Evolutionary conservation across 2,329 filamentous ascomycete species (phyloP), one percentile per base, ranked within the genome.

Genomic region (Monosporascus sp.): DNA sequence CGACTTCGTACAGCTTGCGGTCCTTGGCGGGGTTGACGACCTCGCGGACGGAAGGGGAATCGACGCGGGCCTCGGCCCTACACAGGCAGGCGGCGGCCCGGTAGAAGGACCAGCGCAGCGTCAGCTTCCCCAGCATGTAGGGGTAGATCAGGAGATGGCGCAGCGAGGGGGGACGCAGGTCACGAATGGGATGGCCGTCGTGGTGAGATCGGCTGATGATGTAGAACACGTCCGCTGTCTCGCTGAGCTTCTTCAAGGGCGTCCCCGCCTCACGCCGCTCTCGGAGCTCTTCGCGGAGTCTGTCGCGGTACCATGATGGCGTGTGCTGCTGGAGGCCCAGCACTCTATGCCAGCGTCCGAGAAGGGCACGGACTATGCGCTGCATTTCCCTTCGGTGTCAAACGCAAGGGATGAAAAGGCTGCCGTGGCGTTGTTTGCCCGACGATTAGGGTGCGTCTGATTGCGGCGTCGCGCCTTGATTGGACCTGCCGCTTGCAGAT

Each of bases 101-200:
- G 54, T 73, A 76, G 54, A 76, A 75, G 11, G 52, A 51, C 69
- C 71, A 76, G 18, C 73, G 65, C 7, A 65, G 68, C 0, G 70
- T 74, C 53, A 68, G 74, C 57, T 77, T 77, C n/a, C 61, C 63
- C 2, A 76, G 6, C 67, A 77, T 72, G 57, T 76, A 77, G 1
- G 54, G 57, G 53, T 74, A 73, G 1, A 72, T 61, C 6, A 57
- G 45, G 37, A 55, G 18, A 51, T 70, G 63, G 6, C 56, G 51
- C 27, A 41, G 7, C 17, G 49, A 36, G 31, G 69, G 64, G 1
- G 47, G 54, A 6, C 67, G 66, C 25, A 71, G 46, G 7, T 49
- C 56, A 2, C 64, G 57, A 46, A 72, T 55, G 9, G 64, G 60
- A 50, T 66, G 65, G 3, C 70, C 71, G 59, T 75, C 72, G 54